Evolutionary conservation across 345 rosid genomes (phyloP), one percentile per base, ranked within the genome.

Genomic region (Camelina sativa): DNA sequence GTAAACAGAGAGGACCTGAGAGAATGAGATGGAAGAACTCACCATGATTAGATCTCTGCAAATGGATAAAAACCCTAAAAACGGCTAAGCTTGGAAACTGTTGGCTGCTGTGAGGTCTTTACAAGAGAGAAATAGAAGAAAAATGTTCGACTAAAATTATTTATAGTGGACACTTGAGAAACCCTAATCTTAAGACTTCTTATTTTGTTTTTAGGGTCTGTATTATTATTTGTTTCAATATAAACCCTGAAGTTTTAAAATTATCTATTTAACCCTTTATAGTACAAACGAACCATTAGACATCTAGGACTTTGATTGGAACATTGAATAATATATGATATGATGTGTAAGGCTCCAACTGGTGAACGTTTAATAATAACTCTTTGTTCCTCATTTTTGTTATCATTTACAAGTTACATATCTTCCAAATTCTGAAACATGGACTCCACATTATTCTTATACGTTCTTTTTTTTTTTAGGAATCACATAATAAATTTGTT

Each of bases 1-100:
- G 56, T 15, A 17, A 52, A 0, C 3, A 52, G 41, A 46, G 7
- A 73, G 28, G 13, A 66, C 37, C 37, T 7, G 8, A 46, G 20
- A 35, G 20, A 54, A n/a, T 28, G 61, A 54, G 30, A 46, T 0
- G 0, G 65, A 50, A 35, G 34, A 53, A 56, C 78, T 74, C 48
- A 79, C 82, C 82, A 79, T 79, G 47, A 15, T 73, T 79, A 4
- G 67, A 74, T 73, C 77, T 72, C 15, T 2, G 25, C 4, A 22
- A 60, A 28, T 6, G 64, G 65, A 78, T 77, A 22, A 72, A 28
- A 72, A 52, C 73, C 69, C 76, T 66, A 19, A 47, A 63, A 56
- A 28, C 68, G 56, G 60, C 59, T 41, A 3, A 57, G 61, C 55
- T 56, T 58, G 52, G 23, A 44, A 8, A 50, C 47, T 17, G n/a